Evolutionary conservation across 805 yeast species (phyloP), one percentile per base, ranked within the genome.

Genomic region (Ogataea saltuana): DNA sequence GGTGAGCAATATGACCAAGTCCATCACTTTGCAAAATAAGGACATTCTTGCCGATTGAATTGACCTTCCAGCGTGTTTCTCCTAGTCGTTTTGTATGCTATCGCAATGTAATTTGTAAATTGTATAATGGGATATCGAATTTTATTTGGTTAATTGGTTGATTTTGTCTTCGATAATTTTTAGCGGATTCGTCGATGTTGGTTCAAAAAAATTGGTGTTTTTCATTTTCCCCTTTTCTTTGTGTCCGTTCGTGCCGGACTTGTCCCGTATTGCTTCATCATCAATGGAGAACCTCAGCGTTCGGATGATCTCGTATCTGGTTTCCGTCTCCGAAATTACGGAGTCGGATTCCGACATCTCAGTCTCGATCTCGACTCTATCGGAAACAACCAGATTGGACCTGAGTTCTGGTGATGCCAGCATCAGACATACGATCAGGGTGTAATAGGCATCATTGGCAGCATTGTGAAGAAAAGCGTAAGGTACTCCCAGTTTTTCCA

Each of bases 1-100:
- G 64, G 90, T 85, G 46, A 80, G 85, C 54, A 91, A 91, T 66
- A 88, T 80, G 90, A 90, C 98, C 2, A 75, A 76, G 60, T 87
- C 96, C 58, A 85, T 88, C 19, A 80, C 96, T 3, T 60, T 88
- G 33, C 76, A 82, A 55, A 88, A 88, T 56, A 73, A 71, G 44
- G 88, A 83, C 45, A 54, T 59, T 35, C 19, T 58, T 18, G 39
- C 33, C 4, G 26, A 20, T 13, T 37, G 40, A 34, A 21, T 10
- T 23, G 35, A 35, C 16, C 33, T 8, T 19, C 33, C 6, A 19
- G 8, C 8, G 22, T 9, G 27, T 19, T 13, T 41, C 38, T 16
- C 25, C 30, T 32, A 33, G 33, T n/a, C 18, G 27, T n/a, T 12
- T 18, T n/a, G n/a, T n/a, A n/a, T n/a, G n/a, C n/a, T n/a, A n/a